Evolutionary conservation across 2,329 filamentous ascomycete species (phyloP), one percentile per base, ranked within the genome.

Genomic region (Fusarium equiseti): DNA sequence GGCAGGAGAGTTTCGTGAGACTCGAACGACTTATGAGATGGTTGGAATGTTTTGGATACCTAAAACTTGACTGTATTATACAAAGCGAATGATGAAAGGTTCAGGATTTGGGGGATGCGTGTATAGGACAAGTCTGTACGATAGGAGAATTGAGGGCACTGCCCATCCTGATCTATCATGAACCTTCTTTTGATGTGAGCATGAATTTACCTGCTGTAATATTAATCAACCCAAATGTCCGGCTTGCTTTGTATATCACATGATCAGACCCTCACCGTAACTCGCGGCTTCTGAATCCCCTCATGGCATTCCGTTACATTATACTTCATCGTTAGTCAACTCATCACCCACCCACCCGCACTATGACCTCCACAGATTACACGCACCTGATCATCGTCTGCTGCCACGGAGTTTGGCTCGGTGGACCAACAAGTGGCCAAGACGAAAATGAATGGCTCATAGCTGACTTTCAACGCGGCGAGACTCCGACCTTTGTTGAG

Each of bases 391-490:
- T 97, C 54, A 82, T 97, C 50, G 91, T 97, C 53, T 96, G 93
- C 83, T 95, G 94, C 78, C 94, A 97, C 81, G 92, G 89, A 29
- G 93, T 95, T 62, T 97, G 92, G 85, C 80, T 84, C 16, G 90
- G 90, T 27, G 89, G 89, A 0, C 82, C 84, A 4, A 79, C 81
- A 3, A 79, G 80, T 2, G 89, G 89, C 35, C 68, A 77, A 22
- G 81, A 86, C 63, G 89, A 91, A 76, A 68, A 81, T 8, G 89
- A 92, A 77, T 93, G 91, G 90, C 84, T 94, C 31, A 90, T 97
- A 18, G 90, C 93, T 55, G 83, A 86, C 32, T 97, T 96, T 76
- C 94, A 97, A 77, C 83, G 81, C 22, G 91, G 91, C 61, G 93
- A 97, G 79, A 92, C 92, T 5, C 86, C 87, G 8, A 97, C 93